A percentile compares a stretch with the other conserved stretches of the same genome.
phyloP scores from a whole-genome alignment of 257 asterid species.

The Hygrophila difformis region DNA sequence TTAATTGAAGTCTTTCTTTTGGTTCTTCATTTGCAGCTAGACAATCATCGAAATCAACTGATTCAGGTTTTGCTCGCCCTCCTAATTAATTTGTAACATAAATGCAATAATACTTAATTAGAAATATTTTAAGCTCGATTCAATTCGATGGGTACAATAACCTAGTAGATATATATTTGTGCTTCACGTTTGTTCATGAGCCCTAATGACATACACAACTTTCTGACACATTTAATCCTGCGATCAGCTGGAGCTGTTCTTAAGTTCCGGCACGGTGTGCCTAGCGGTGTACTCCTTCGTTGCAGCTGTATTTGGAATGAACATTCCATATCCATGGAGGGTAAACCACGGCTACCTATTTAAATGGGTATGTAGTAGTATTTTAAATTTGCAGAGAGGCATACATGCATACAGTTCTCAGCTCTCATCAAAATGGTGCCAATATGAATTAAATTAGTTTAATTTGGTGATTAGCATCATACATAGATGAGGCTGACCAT shows the following conservation, averaged over 20 bases:
- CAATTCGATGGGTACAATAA: no score
- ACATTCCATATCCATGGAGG: constrained; percentile 70
- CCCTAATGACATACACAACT: no score
- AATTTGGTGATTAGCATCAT: no score
- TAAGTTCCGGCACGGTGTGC: constrained; percentile 76
- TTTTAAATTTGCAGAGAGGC: no score
- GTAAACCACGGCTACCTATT: constrained; percentile 56
- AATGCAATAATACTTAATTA: no score
- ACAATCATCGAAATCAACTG: constrained; percentile 89
- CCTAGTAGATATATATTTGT: no score
- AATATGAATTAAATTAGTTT: no score
- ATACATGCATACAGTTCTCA: background rate
- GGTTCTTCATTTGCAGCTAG: constrained; percentile 57
- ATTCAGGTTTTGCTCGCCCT: constrained; percentile 97
- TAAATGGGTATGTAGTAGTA: constrained; percentile 90
- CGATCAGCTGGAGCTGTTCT: constrained; percentile 86
- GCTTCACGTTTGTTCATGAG: no score
- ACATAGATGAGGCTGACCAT: no score
- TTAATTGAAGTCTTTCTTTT: background rate
- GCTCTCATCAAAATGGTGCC: no score
- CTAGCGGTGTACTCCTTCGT: constrained; percentile 58
- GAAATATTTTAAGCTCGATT: no score
- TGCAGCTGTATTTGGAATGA: constrained; percentile 94
- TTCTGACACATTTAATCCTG: background rate
- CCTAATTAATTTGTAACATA: no score